These are phyloP conservation scores for Gyromitra esculenta DNA, from an alignment of 2,329 filamentous ascomycete species.

Conservation along the genomic window DNA sequence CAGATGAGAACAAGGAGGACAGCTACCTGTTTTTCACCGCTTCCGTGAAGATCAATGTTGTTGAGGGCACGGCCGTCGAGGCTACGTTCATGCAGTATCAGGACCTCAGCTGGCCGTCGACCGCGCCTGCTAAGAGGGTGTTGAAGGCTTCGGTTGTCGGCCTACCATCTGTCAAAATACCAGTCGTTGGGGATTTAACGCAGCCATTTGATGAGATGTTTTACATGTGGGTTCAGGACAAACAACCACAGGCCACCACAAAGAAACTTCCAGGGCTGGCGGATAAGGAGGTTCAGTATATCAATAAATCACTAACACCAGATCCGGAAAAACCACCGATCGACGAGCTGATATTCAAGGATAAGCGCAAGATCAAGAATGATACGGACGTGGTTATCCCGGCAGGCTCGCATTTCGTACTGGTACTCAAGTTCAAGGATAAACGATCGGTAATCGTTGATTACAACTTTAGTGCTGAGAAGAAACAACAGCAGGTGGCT, in stretches of 20 bases:
- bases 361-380: slow-evolving; percentile 10
- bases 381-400: slow-evolving; percentile 43
- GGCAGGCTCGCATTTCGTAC: slow-evolving; percentile 52
- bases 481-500: neutral
- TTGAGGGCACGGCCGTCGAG: slow-evolving; percentile 13
- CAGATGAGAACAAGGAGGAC: slow-evolving; percentile 15
- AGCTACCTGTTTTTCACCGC: slow-evolving; percentile 10
- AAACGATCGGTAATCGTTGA: slow-evolving; percentile 46
- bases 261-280: slow-evolving; percentile 50
- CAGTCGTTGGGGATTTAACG: slow-evolving; percentile 58
- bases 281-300: slow-evolving; percentile 40
- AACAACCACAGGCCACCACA: slow-evolving; percentile 11
- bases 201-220: slow-evolving; percentile 61
- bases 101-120: slow-evolving; percentile 35
- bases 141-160: slow-evolving; percentile 52
- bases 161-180: slow-evolving; percentile 56
- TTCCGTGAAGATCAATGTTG: slow-evolving; percentile 20
- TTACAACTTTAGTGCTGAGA: slow-evolving; percentile 43
- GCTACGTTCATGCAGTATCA: slow-evolving; percentile 47
- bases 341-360: slow-evolving; percentile 54
- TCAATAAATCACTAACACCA: slow-evolving; percentile 45
- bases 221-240: slow-evolving; percentile 60
- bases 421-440: slow-evolving; percentile 46
- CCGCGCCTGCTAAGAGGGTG: slow-evolving; percentile 52
- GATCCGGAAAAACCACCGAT: neutral